Conservation (phyloP, 805 yeast genomes). For the Blastobotrys terrestris region DNA sequence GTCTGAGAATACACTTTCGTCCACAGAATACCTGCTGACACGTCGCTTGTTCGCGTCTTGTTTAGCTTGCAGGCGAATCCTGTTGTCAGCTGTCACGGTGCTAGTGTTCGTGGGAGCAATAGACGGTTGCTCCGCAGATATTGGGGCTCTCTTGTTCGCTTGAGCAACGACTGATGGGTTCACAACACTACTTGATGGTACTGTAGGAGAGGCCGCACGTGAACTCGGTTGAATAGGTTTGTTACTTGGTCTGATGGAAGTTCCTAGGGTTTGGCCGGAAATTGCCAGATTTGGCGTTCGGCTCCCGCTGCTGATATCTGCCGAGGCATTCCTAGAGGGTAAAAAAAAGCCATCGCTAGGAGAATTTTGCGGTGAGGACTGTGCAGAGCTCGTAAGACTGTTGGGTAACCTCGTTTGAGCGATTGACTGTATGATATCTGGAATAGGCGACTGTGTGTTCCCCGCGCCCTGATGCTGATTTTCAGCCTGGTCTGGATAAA, state of each 20-base stretch:
- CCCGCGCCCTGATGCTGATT: conserved; percentile 31
- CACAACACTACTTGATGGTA: no score
- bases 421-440: conserved; percentile 4
- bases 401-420: neutral
- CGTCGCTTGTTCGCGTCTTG: neutral
- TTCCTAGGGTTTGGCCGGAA: no score
- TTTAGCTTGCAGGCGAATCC: conserved; percentile 4
- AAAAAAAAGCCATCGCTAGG: conserved; percentile 11
- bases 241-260: no score
- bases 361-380: neutral
- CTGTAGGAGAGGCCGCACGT: no score
- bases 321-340: neutral
- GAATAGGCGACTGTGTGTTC: conserved; percentile 5
- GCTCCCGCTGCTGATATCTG: no score
- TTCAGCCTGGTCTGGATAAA: conserved; percentile 59
- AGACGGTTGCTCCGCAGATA: conserved; percentile 1
- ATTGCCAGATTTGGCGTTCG: no score
- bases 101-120: neutral
- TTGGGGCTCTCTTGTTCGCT: no score
- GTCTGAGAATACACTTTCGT: conserved; percentile 26
- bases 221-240: no score
- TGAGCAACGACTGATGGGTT: no score
- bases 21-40: neutral
- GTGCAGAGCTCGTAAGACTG: neutral
- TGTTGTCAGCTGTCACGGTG: conserved; percentile 3